These are phyloP conservation scores for Sporobolomyces roseus DNA, from an alignment of 768 basidiomycete species.

Conservation along the genomic window DNA sequence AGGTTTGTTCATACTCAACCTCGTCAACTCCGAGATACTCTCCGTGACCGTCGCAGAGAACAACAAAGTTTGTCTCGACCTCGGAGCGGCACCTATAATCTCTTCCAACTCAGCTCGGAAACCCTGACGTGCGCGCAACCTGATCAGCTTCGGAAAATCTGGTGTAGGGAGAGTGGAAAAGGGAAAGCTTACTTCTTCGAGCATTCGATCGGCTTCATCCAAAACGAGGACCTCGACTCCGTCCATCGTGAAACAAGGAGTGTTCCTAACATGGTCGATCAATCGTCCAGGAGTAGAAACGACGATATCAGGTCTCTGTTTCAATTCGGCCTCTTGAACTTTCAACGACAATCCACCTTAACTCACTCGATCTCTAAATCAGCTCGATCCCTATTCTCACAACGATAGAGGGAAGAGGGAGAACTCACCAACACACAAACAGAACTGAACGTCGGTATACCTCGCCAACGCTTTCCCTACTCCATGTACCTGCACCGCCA, in stretches of 20 bases:
- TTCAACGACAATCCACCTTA: slow-evolving; percentile 88
- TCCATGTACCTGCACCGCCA: slow-evolving; percentile 92
- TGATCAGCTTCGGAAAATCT: neutral
- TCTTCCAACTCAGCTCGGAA: slow-evolving; percentile 92
- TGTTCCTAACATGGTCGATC: slow-evolving; percentile 95
- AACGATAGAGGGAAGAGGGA: neutral
- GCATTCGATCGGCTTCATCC: slow-evolving; percentile 97
- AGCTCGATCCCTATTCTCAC: neutral
- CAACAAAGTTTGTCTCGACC: slow-evolving; percentile 84
- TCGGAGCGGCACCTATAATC: slow-evolving; percentile 67
- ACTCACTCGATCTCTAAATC: neutral
- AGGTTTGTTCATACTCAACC: slow-evolving; percentile 86
- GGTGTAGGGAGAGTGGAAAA: neutral
- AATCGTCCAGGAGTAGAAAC: slow-evolving; percentile 96
- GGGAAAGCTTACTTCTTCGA: slow-evolving; percentile 51
- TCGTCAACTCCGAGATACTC: slow-evolving; percentile 85
- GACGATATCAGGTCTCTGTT: slow-evolving; percentile 83
- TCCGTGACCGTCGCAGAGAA: slow-evolving; percentile 99
- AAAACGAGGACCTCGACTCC: slow-evolving; percentile 88
- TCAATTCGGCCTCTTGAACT: slow-evolving; percentile 78
- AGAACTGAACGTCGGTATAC: slow-evolving; percentile 84
- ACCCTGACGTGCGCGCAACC: slow-evolving; percentile 60
- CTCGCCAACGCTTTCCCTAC: slow-evolving; percentile 78
- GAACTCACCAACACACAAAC: slow-evolving; percentile 75
- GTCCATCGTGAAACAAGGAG: slow-evolving; percentile 85